phyloP scores from a whole-genome alignment of 257 asterid species.

The Solanum chilense region DNA sequence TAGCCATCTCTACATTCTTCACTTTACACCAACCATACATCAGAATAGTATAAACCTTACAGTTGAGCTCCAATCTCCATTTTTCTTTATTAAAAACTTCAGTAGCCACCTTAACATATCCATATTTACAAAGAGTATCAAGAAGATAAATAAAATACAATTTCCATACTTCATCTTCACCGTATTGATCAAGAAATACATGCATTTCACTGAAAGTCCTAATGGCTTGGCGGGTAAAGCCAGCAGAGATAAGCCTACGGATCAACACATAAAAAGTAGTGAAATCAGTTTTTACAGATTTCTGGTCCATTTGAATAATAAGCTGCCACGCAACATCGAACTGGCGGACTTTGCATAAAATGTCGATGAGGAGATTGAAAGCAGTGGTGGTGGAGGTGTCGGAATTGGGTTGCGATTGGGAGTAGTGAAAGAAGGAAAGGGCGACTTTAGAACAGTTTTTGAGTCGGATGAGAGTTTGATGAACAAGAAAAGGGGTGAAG shows the following conservation, averaged over 20 bases:
- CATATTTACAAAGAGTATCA: conserved; percentile 85
- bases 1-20: conserved; percentile 55
- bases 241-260: conserved; percentile 61
- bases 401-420: conserved; percentile 23
- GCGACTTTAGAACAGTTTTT: conserved; percentile 67
- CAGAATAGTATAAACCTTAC: conserved; percentile 57
- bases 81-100: conserved; percentile 75
- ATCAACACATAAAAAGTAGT: conserved; percentile 67
- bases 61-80: conserved; percentile 40
- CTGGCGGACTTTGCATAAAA: conserved; percentile 65
- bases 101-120: conserved; percentile 70
- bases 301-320: conserved; percentile 51
- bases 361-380: conserved; percentile 56
- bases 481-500: conserved; percentile 43
- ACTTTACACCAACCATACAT: conserved; percentile 87
- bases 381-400: conserved; percentile 23
- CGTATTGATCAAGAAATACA: conserved; percentile 37
- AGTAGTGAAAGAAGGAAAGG: conserved; percentile 59
- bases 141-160: conserved; percentile 42
- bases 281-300: conserved; percentile 41
- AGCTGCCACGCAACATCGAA: conserved; percentile 86
- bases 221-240: conserved; percentile 56
- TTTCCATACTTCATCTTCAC: conserved; percentile 9
- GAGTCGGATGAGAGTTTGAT: conserved; percentile 80
- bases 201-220: conserved; percentile 68